phyloP scores from a whole-genome alignment of 345 rosid species.

The Citrus unshiu region DNA sequence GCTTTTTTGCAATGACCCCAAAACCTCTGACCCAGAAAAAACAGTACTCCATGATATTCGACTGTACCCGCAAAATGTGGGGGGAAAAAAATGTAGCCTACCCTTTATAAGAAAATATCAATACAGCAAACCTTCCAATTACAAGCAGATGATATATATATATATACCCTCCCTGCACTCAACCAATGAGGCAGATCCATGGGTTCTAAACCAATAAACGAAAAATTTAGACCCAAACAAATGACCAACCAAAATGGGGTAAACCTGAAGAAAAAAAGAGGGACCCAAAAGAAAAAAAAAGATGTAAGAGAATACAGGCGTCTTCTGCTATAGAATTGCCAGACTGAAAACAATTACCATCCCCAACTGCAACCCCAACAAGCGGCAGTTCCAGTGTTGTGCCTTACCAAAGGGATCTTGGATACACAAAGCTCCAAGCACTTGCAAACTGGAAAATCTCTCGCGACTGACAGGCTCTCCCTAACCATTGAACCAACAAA shows the following conservation, averaged over 20 bases:
- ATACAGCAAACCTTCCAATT: neutral
- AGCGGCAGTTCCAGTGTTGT: neutral
- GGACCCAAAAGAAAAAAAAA: too few species aligned
- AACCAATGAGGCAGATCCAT: neutral
- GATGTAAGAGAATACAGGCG: constrained; percentile 3
- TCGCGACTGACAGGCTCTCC: constrained; percentile 2
- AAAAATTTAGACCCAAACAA: neutral
- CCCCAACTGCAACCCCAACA: constrained; percentile 1
- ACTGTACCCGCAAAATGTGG: neutral
- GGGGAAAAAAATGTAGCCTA: neutral
- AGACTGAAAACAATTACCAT: neutral
- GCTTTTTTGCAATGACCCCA: constrained; percentile 11
- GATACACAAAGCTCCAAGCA: constrained; percentile 3
- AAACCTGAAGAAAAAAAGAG: neutral
- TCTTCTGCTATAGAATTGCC: constrained; percentile 24
- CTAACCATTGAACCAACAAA: constrained; percentile 20
- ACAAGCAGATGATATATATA: neutral
- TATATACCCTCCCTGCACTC: constrained; percentile 3
- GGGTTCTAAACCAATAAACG: neutral
- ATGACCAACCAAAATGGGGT: neutral
- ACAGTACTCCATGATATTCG: neutral
- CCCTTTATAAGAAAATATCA: constrained; percentile 6
- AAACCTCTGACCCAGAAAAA: constrained; percentile 8
- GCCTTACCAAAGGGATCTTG: neutral
- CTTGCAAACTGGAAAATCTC: neutral